Evolutionary conservation across 1,284 basidiomycete species (phyloP), one percentile per base, ranked within the genome.

Genomic region (Ceratobasidium sp.): DNA sequence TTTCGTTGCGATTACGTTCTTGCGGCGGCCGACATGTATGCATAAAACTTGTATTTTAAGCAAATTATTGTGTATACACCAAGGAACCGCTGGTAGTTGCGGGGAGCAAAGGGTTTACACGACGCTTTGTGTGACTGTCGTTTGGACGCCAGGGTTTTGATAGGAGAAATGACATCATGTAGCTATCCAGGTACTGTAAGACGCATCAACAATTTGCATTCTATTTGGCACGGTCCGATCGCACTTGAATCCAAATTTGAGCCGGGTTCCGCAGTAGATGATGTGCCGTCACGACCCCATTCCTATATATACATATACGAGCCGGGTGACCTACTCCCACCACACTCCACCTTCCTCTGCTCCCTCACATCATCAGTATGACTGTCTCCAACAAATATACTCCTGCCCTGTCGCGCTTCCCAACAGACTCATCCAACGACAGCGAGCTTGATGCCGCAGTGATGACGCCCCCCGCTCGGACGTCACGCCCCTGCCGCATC

Each of bases 121-220:
- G 23, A n/a, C 13, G 18, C 9, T 23, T 13, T 28, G 50, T 28
- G 50, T 11, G 43, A 44, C 43, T 18, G 43, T 9, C 11, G 11
- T 11, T 18, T 44, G 11, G 18, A 18, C 43, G 43, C 43, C 26
- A 23, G 30, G 16, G 21, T 57, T 30, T 57, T 5, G 54, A 32
- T 11, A 57, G 54, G 54, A 30, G 54, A 6, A 32, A 54, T 66
- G 63, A 66, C 63, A 66, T 66, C 63, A 66, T 14, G 46, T 16
- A 63, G 61, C n/a, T n/a, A 35, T 63, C 61, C 43, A 23, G 44
- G 28, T 18, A n/a, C 54, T 43, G 38, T 63, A 18, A 35, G 54
- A 57, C 23, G 16, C 49, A 21, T 52, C 16, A 52, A 8, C 43
- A 38, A 44, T 18, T 46, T 41, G 43, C 43, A 44, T 28, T 32